phyloP scores from a whole-genome alignment of 2,329 filamentous ascomycete species.

The Sporothrix inflata region DNA sequence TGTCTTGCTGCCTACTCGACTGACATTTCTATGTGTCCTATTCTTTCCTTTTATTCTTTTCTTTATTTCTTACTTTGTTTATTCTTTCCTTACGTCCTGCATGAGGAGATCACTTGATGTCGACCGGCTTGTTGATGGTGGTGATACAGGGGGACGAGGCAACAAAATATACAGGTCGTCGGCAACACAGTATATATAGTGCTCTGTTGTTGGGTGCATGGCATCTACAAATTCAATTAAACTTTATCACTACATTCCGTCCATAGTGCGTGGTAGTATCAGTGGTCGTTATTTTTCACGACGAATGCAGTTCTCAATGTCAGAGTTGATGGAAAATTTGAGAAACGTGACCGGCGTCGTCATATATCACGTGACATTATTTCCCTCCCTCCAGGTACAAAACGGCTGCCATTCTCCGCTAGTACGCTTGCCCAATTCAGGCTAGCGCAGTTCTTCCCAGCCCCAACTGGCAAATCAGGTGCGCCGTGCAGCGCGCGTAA shows the following conservation, averaged over 20 bases:
- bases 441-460: constrained; percentile 31
- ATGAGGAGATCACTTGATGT: background rate
- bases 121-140: background rate
- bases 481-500: constrained; percentile 34
- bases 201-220: background rate
- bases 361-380: background rate
- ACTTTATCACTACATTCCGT: background rate
- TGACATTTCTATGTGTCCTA: background rate
- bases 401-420: constrained; percentile 9
- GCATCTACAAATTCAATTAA: background rate
- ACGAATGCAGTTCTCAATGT: background rate
- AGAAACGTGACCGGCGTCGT: background rate
- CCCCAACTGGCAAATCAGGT: constrained; percentile 32
- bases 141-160: background rate
- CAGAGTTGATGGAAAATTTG: background rate
- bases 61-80: background rate
- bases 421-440: constrained; percentile 30
- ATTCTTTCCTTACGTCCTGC: background rate
- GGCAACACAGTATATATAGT: constrained; percentile 8
- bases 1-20: background rate
- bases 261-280: background rate
- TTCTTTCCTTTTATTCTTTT: background rate
- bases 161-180: constrained; percentile 4
- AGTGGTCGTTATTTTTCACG: background rate
- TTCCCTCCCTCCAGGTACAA: background rate